Evolutionary conservation across 1,284 basidiomycete species (phyloP).

Genomic region (Tylopilus sp.): DNA sequence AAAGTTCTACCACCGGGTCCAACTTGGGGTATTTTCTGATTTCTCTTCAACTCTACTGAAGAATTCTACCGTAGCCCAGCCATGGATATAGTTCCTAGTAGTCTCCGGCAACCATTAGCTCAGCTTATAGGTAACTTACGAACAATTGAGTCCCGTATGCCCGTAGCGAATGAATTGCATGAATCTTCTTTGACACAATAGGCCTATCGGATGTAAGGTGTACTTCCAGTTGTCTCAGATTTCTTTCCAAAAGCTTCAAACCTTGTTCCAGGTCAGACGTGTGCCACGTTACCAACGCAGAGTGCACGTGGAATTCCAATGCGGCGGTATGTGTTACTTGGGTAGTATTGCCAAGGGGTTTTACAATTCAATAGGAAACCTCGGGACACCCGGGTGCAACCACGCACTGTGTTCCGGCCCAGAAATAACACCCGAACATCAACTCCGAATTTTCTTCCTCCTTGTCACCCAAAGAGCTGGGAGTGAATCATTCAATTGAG

Average conservation of each 20-base stretch:
- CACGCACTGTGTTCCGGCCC: slow-evolving; percentile 15
- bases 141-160: slow-evolving; percentile 12
- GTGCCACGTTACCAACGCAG: slow-evolving; percentile 4
- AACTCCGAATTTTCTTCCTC: neutral
- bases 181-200: slow-evolving; percentile 7
- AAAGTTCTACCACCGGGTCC: no score
- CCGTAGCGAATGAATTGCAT: slow-evolving; percentile 29
- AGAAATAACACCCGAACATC: slow-evolving; percentile 6
- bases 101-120: slow-evolving; percentile 4
- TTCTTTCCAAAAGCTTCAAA: slow-evolving; percentile 15
- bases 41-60: neutral
- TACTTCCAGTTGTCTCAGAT: slow-evolving; percentile 7
- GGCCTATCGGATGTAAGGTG: slow-evolving; percentile 27
- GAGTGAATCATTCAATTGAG: slow-evolving; percentile 9
- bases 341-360: neutral
- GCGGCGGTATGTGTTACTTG: slow-evolving; percentile 13
- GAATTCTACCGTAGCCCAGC: neutral
- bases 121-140: slow-evolving; percentile 15
- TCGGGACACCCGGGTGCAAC: slow-evolving; percentile 1
- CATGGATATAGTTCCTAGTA: neutral
- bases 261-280: slow-evolving; percentile 19
- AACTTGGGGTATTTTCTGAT: neutral
- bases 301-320: slow-evolving; percentile 5
- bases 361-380: neutral
- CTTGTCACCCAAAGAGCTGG: neutral